Evolutionary conservation across 2,329 filamentous ascomycete species (phyloP).

Genomic region (Trichoderma guizhouense): DNA sequence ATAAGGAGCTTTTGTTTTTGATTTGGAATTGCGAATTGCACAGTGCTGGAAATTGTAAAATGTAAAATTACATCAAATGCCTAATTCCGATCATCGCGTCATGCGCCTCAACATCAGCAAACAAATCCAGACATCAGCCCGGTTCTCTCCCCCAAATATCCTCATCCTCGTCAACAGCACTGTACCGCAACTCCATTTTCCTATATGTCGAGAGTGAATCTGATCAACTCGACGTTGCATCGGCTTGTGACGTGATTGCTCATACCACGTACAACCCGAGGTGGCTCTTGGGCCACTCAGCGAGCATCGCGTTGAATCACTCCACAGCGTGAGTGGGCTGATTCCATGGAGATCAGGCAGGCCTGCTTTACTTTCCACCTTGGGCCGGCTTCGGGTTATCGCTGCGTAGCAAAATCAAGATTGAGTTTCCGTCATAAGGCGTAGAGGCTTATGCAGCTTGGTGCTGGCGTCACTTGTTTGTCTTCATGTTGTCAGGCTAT

Average conservation of each 20-base stretch:
- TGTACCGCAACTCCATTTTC: not conserved
- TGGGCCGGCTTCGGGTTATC: not conserved
- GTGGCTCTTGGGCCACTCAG: not conserved
- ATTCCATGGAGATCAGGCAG: constrained; percentile 13
- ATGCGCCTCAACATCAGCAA: not conserved
- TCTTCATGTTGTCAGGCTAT: not conserved
- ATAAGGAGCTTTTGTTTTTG: not conserved
- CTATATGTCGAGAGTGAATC: not conserved
- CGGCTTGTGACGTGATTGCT: constrained; percentile 16
- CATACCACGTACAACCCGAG: constrained; percentile 14
- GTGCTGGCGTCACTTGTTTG: not conserved
- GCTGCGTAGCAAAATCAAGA: not conserved
- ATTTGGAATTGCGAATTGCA: not conserved
- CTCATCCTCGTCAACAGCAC: not conserved
- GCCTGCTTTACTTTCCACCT: constrained; percentile 1
- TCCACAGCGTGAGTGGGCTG: constrained; percentile 13
- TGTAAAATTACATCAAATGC: not conserved
- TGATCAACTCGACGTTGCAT: not conserved
- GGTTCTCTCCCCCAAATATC: not conserved
- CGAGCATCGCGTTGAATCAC: constrained; percentile 4
- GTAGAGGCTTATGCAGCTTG: not conserved
- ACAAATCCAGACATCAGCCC: not conserved
- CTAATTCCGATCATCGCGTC: not conserved
- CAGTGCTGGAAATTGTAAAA: not conserved
- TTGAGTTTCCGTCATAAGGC: not conserved